Evolutionary conservation across 208 protist genomes (phyloP), one percentile per base, ranked within the genome.

Genomic region (Trypanosoma theileri): DNA sequence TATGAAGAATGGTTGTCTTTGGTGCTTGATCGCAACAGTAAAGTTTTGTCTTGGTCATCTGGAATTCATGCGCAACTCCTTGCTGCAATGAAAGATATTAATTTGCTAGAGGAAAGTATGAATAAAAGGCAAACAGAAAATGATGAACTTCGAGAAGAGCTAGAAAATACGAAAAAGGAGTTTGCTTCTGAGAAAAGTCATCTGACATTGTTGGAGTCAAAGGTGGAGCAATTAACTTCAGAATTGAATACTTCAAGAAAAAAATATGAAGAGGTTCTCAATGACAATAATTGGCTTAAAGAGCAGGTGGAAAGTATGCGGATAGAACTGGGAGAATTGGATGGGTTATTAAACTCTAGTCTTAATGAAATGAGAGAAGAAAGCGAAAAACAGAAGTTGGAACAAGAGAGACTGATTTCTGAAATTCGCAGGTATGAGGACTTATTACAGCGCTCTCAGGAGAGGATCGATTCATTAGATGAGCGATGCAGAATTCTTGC

Each of bases 331-430:
- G 79, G 77, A 22, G 82, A 89, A n/a, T 45, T 95, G 8, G 86
- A 95, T 59, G 82, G 84, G 19, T 62, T 95, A 44, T 45, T 95
- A 10, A 87, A 84, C 56, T 52, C 77, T 11, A 88, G 84, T 41
- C 70, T 95, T n/a, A 91, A 92, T 54, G 76, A 89, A 28, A 85
- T 92, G 73, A 75, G 80, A 16, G 89, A 95, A 56, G 81, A 89
- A 66, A 84, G 84, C 62, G 89, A 95, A 45, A 74, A 69, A 11
- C 71, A 80, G 7, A 52, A 80, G 45, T 46, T 77, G 4, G 77
- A 84, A 24, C 81, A 80, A 54, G 71, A 79, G 11, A 57, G 57
- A 8, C 64, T 95, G 12, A 51, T 71, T 17, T 57, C 55, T n/a
- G 52, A 78, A 35, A 22, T 82, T 24, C 21, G 35, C 19, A 52